phyloP scores from a whole-genome alignment of 495 filamentous ascomycete genomes.

The Parmelia sp. region DNA sequence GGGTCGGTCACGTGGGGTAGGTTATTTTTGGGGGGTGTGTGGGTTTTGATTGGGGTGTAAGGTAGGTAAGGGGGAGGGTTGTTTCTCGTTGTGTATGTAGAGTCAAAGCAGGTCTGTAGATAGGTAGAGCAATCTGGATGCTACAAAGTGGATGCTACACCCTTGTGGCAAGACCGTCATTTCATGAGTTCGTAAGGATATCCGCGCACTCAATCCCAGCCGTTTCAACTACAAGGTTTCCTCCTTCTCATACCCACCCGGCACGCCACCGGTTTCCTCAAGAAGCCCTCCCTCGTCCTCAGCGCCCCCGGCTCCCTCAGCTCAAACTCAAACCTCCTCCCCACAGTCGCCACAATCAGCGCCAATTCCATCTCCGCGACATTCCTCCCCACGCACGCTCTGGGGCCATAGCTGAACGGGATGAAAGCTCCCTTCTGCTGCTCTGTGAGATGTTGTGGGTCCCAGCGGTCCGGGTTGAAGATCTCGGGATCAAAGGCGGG shows the following conservation, averaged over 20 bases:
- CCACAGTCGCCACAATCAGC: constrained; percentile 71
- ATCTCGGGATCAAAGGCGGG: constrained; percentile 49
- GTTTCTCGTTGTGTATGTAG: too few species aligned
- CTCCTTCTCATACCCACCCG: constrained; percentile 62
- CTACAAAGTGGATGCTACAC: too few species aligned
- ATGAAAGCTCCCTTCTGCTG: constrained; percentile 76
- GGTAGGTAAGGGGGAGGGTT: too few species aligned
- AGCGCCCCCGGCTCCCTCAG: constrained; percentile 58
- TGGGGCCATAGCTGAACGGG: constrained; percentile 75
- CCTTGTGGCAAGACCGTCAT: too few species aligned
- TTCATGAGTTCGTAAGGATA: too few species aligned
- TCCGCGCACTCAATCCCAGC: too few species aligned
- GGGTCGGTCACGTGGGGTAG: too few species aligned
- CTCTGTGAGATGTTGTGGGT: constrained; percentile 44
- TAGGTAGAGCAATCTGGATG: too few species aligned
- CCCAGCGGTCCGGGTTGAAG: constrained; percentile 82
- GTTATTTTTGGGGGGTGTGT: too few species aligned
- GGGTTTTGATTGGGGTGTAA: too few species aligned
- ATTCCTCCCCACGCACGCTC: constrained; percentile 77
- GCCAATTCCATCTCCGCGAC: constrained; percentile 92
- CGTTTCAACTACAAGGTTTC: too few species aligned
- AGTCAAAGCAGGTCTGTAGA: too few species aligned
- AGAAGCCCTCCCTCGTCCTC: constrained; percentile 80
- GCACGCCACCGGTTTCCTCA: constrained; percentile 78
- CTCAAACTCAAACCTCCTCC: constrained; percentile 67